Conservation (phyloP, 495 filamentous ascomycete genomes). For the Evansstolkia leycettana region DNA sequence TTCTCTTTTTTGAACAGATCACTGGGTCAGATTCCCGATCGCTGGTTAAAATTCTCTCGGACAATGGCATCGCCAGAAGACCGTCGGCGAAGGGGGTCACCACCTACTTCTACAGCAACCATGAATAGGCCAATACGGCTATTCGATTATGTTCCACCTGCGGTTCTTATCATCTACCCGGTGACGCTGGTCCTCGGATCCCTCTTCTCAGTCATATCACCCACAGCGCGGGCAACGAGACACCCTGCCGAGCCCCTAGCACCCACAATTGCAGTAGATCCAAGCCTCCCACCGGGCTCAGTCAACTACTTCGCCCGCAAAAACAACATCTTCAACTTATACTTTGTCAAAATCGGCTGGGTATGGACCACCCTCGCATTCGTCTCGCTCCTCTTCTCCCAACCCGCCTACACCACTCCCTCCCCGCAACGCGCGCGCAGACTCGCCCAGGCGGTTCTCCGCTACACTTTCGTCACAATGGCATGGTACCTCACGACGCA, state of each 20-base stretch:
- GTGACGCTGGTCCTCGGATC: conserved; percentile 64
- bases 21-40: too few species aligned
- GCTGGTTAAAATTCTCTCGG: too few species aligned
- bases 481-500: conserved; percentile 79
- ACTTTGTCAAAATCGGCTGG: conserved; percentile 95
- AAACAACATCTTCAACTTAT: conserved; percentile 74
- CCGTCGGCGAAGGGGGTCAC: background rate
- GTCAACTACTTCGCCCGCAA: conserved; percentile 88
- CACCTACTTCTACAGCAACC: conserved; percentile 4
- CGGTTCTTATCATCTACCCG: conserved; percentile 57
- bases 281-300: conserved; percentile 9
- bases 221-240: conserved; percentile 49
- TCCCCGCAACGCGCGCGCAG: conserved; percentile 16
- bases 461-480: conserved; percentile 58
- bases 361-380: conserved; percentile 72
- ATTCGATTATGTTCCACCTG: conserved; percentile 7
- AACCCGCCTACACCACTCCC: conserved; percentile 34
- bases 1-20: too few species aligned
- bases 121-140: conserved; percentile 1
- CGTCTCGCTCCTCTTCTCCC: conserved; percentile 44
- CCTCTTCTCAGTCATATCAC: conserved; percentile 66
- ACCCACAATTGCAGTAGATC: conserved; percentile 32
- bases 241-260: too few species aligned
- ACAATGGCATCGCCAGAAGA: conserved; percentile 8
- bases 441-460: conserved; percentile 35